phyloP scores from a whole-genome alignment of 352 stramenopile genomes.

The Aphanomyces astaci region DNA sequence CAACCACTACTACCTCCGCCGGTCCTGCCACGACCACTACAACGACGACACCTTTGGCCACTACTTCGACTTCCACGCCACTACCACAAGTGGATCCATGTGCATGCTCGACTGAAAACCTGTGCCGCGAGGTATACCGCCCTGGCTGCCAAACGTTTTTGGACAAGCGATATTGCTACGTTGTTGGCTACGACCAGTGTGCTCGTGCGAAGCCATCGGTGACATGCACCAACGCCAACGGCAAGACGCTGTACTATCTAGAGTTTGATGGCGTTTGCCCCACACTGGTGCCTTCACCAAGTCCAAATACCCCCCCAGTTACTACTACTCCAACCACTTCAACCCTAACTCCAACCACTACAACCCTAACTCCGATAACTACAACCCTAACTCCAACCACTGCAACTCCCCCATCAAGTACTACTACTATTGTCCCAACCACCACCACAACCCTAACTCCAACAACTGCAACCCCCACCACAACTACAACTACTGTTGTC shows the following conservation, averaged over 20 bases:
- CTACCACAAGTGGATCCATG: slow-evolving; percentile 13
- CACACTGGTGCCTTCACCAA: too few relatives aligned
- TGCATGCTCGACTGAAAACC: slow-evolving; percentile 5
- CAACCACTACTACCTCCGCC: background rate
- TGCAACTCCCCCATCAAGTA: too few relatives aligned
- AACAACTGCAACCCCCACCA: background rate
- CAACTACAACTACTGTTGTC: too few relatives aligned
- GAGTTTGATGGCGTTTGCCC: slow-evolving; percentile 1
- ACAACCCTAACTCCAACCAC: background rate
- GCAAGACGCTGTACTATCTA: slow-evolving; percentile 11
- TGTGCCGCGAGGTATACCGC: slow-evolving; percentile 1
- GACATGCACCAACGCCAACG: slow-evolving; percentile 5
- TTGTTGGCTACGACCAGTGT: slow-evolving; percentile 8
- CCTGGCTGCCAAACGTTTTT: slow-evolving; percentile 14
- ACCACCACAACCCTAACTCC: background rate
- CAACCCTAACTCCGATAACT: background rate
- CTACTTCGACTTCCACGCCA: too few relatives aligned
- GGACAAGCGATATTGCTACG: slow-evolving; percentile 19
- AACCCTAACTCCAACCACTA: background rate
- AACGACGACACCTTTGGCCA: too few relatives aligned
- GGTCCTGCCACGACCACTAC: background rate
- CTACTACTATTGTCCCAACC: too few relatives aligned
- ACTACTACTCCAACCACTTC: too few relatives aligned
- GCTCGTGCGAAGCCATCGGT: background rate
- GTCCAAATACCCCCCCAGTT: too few relatives aligned